Evolutionary conservation across 768 basidiomycete genomes (phyloP).

Genomic region (Mycena albidolilacea): DNA sequence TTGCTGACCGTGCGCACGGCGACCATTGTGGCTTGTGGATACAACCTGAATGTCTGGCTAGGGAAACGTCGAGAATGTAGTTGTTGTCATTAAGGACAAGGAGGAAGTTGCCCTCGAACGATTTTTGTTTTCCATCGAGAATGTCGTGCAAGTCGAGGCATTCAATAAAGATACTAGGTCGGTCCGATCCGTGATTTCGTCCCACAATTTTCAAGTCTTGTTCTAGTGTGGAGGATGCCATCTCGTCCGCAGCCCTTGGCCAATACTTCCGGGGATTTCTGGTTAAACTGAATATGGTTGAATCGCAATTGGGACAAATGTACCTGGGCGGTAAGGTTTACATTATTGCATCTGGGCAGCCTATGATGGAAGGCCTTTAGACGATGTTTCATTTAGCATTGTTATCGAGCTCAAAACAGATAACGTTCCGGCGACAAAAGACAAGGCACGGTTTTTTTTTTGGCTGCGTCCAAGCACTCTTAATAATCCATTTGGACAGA

Average conservation of each 20-base stretch:
- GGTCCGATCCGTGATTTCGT: constrained; percentile 25
- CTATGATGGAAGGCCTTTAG: constrained; percentile 47
- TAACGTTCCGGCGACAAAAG: constrained; percentile 65
- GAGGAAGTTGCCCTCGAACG: constrained; percentile 89
- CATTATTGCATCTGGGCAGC: not conserved
- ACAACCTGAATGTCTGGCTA: constrained; percentile 47
- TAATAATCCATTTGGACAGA: constrained; percentile 49
- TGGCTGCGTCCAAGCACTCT: not conserved
- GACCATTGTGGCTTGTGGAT: not conserved
- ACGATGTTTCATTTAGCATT: constrained; percentile 85
- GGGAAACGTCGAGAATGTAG: constrained; percentile 86
- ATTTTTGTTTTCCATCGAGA: constrained; percentile 90
- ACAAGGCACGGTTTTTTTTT: constrained; percentile 53
- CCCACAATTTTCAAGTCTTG: not conserved
- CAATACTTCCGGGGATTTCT: constrained; percentile 89
- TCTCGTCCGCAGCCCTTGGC: constrained; percentile 72
- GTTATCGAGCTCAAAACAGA: constrained; percentile 86
- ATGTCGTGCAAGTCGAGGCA: constrained; percentile 79
- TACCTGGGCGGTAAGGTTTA: constrained; percentile 62
- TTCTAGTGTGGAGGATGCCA: constrained; percentile 78
- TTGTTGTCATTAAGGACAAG: constrained; percentile 88
- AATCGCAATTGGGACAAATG: constrained; percentile 76
- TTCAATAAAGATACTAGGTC: constrained; percentile 82
- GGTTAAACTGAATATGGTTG: constrained; percentile 84
- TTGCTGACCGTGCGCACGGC: constrained; percentile 27